Percentiles rank a stretch among this genome's conserved stretches.
These are phyloP conservation scores for Phialocephala sp. DNA, from an alignment of 2,329 filamentous ascomycete genomes.

Conservation along the genomic window DNA sequence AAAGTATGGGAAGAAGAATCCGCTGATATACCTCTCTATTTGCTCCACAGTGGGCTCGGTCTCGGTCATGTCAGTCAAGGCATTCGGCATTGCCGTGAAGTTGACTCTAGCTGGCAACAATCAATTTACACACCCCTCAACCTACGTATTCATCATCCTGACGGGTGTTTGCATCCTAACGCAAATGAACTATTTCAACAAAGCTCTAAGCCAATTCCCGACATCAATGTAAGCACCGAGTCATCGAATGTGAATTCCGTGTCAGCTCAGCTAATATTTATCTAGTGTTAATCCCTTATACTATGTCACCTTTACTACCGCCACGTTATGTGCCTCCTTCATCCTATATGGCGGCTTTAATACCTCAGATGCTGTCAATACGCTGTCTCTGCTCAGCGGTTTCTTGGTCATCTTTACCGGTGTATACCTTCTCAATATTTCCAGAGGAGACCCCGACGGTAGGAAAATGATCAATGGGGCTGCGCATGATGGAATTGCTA, in stretches of 20 bases:
- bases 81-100: slow-evolving; percentile 96
- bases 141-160: slow-evolving; percentile 96
- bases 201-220: slow-evolving; percentile 93
- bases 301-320: slow-evolving; percentile 97
- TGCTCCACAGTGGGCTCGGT: slow-evolving; percentile 97
- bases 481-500: slow-evolving; percentile 79
- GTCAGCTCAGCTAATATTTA: slow-evolving; percentile 20
- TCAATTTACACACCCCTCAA: slow-evolving; percentile 92
- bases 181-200: slow-evolving; percentile 99
- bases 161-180: slow-evolving; percentile 93
- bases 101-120: slow-evolving; percentile 92
- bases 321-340: slow-evolving; percentile 91
- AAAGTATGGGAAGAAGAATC: slow-evolving; percentile 90
- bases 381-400: slow-evolving; percentile 87
- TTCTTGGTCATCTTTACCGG: slow-evolving; percentile 96
- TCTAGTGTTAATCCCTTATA: slow-evolving; percentile 76
- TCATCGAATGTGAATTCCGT: not conserved
- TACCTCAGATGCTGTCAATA: slow-evolving; percentile 89
- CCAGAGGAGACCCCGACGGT: slow-evolving; percentile 86
- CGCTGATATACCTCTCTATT: slow-evolving; percentile 94
- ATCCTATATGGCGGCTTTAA: slow-evolving; percentile 97
- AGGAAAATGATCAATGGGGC: slow-evolving; percentile 66
- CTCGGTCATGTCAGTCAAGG: slow-evolving; percentile 99
- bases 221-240: slow-evolving; percentile 82
- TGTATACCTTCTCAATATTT: slow-evolving; percentile 96